Percentiles rank a stretch among this genome's conserved stretches.
Evolutionary conservation across 345 rosid species (phyloP).

Genomic region (Arabidopsis thaliana): TAIR10.1 NC_003076.8:21248001-21248500

Average conservation of each 20-base stretch:
- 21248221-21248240: not conserved
- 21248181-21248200: not conserved
- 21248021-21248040: not conserved
- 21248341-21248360: not conserved
- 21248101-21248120: not conserved
- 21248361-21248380: slow-evolving; percentile 1
- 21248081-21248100: not conserved
- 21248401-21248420: not conserved
- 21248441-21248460: slow-evolving; percentile 15
- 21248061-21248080: not conserved
- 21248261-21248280: not conserved
- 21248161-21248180: not conserved
- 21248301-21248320: not conserved
- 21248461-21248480: slow-evolving; percentile 11
- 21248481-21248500: slow-evolving; percentile 22
- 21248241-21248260: not conserved
- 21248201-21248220: not conserved
- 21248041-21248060: not conserved
- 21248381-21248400: not conserved
- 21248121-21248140: not conserved
- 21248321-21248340: not conserved
- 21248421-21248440: slow-evolving; percentile 19
- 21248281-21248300: not conserved
- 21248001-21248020: not conserved
- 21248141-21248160: not conserved